These are phyloP conservation scores for Cryptosporidium tyzzeri DNA, from an alignment of 169 alveolate species.

Conservation along the genomic window DNA sequence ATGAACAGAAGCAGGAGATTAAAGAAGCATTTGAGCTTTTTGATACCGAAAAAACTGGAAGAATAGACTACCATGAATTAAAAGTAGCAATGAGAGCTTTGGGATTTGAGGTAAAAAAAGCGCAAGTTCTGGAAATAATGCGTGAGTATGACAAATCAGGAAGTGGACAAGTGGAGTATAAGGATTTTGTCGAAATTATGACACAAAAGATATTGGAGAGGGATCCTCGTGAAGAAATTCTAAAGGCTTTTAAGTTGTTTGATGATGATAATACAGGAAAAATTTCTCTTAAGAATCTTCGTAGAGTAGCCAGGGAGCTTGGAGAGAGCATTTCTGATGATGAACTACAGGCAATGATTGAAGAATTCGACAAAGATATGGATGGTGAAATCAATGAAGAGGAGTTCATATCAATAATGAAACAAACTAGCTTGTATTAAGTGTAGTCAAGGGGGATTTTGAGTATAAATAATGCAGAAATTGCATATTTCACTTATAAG, in stretches of 20 bases:
- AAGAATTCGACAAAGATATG: constrained; percentile 98
- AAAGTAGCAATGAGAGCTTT: constrained; percentile 99
- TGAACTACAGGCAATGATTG: constrained; percentile 97
- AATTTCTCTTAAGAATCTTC: constrained; percentile 89
- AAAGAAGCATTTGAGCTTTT: constrained; percentile 98
- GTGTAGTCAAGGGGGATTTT: neutral
- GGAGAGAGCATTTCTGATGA: constrained; percentile 98
- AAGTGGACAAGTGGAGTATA: constrained; percentile 87
- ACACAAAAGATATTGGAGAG: constrained; percentile 90
- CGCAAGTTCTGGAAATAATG: constrained; percentile 91
- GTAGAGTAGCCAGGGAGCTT: constrained; percentile 97
- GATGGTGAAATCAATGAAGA: constrained; percentile 97
- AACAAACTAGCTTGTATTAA: constrained; percentile 94
- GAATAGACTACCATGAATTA: constrained; percentile 95
- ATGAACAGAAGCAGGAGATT: constrained; percentile 94
- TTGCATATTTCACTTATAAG: neutral
- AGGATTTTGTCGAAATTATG: constrained; percentile 90
- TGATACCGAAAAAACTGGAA: constrained; percentile 96
- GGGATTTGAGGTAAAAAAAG: constrained; percentile 98
- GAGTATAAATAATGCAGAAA: neutral
- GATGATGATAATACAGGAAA: constrained; percentile 97
- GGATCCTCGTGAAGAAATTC: constrained; percentile 91
- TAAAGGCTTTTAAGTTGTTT: constrained; percentile 93
- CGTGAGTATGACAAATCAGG: constrained; percentile 82
- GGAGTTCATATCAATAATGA: constrained; percentile 98